Base-by-base conservation (phyloP, 495 filamentous ascomycete species). In the Cairneyella variabilis region DNA sequence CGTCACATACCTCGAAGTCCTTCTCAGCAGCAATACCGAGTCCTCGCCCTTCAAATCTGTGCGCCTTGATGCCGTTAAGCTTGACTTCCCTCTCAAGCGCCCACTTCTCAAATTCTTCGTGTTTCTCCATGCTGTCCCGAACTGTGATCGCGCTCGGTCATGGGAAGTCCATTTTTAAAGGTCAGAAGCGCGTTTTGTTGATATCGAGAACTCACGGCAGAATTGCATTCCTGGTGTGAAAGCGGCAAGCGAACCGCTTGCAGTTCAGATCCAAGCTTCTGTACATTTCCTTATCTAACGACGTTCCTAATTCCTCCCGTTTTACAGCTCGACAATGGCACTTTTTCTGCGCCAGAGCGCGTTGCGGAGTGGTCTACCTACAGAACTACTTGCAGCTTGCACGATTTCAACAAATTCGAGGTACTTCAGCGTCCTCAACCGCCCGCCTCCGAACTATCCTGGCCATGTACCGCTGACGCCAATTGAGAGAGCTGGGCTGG, bases 381-480 rank as follows among this genome's bases (percentile, higher is more conserved):
- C 48, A 45, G 61, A 64, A 38, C 32, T 60, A 23, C 51, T 58
- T 9, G 46, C 50, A 36, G 34, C 57, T 3, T 64, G 61, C 36
- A 41, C 51, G 14, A 18, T 57, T 7, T 60, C 61, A 2, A 30
- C 58, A 5, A 58, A 44, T 47, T 26, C 42, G 16, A 59, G 77
- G 37, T 53, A 69, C 12, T 95, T 93, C 76, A 90, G 89, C 30
- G 77, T 85, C 51, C 80, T 91, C 57, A 84, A 85, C 66, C 86
- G 91, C 12, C 92, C 91, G 27, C 79, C 78, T 11, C 87, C 89
- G 28, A 88, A 85, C 58, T 98, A 98, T 76, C 83, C 88, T 0
- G 88, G 89, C 64, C 95, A 99, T 80, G 79, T 97, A 20, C 95
- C 95, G 20, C 85, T 97, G 54, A 92, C 84, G 11, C 69, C 68